phyloP scores from a whole-genome alignment of 768 basidiomycete genomes.

The Rickenella mellea region DNA sequence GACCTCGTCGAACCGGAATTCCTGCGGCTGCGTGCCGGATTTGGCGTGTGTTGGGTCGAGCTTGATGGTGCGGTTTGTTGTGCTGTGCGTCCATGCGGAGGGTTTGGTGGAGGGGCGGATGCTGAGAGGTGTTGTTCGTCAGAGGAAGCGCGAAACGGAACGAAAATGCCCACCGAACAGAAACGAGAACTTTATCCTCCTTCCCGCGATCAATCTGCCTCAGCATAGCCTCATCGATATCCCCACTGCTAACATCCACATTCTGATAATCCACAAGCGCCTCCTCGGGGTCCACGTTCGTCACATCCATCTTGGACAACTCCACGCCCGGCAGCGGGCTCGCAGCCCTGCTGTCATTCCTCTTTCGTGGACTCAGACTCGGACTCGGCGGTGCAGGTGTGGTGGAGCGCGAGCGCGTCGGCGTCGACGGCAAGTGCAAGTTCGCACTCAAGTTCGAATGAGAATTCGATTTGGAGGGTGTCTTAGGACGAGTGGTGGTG shows the following conservation, averaged over 20 bases:
- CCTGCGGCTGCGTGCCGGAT: conserved; percentile 26
- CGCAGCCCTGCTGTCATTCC: conserved; percentile 29
- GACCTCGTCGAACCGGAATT: conserved; percentile 67
- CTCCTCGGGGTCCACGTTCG: conserved; percentile 64
- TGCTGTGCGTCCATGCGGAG: conserved; percentile 45
- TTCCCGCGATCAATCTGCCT: conserved; percentile 47
- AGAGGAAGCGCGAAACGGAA: not conserved
- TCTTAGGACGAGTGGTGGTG: conserved; percentile 5
- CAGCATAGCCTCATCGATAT: conserved; percentile 48
- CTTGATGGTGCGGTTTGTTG: conserved; percentile 43
- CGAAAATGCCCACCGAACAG: conserved; percentile 46
- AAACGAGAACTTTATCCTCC: conserved; percentile 82
- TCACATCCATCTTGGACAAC: conserved; percentile 67
- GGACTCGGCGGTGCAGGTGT: conserved; percentile 27
- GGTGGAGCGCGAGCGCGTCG: conserved; percentile 15
- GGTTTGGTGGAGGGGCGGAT: conserved; percentile 48
- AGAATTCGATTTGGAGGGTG: conserved; percentile 12
- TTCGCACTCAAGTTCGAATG: too few species aligned
- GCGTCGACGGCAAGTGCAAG: not conserved
- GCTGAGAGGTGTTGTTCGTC: conserved; percentile 22
- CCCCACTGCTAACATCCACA: conserved; percentile 59
- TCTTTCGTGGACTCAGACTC: not conserved
- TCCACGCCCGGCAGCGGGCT: conserved; percentile 38
- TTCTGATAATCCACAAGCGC: conserved; percentile 68
- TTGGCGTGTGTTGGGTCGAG: conserved; percentile 50